These are phyloP conservation scores for Cladosporium sp. DNA, from an alignment of 2,329 filamentous ascomycete genomes.

Conservation along the genomic window DNA sequence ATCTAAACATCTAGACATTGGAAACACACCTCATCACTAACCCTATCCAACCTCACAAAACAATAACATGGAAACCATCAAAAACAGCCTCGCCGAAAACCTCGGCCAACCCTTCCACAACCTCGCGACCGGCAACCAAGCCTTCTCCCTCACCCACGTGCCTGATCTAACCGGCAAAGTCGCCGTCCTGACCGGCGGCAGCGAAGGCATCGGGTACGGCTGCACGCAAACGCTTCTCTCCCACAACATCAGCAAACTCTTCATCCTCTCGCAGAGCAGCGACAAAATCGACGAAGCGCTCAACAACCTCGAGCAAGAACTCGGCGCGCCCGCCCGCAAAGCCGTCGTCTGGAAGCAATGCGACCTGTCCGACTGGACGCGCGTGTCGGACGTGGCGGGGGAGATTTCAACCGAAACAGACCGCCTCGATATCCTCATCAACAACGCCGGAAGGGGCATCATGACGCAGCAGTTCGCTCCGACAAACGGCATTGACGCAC, in stretches of 20 bases:
- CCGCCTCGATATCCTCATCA: conserved; percentile 53
- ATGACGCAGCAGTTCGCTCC: conserved; percentile 59
- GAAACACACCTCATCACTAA: too few relatives aligned
- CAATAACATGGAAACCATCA: conserved; percentile 6
- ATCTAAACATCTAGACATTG: too few relatives aligned
- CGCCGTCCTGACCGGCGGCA: conserved; percentile 22
- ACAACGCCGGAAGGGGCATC: conserved; percentile 61
- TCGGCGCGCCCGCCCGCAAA: conserved; percentile 51
- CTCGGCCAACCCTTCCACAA: conserved; percentile 9
- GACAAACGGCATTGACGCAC: conserved; percentile 56
- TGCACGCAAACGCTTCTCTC: conserved; percentile 57
- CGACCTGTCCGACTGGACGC: conserved; percentile 56
- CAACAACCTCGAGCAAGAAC: conserved; percentile 49
- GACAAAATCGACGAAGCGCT: conserved; percentile 52
- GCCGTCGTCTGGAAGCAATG: conserved; percentile 55
- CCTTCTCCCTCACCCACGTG: conserved; percentile 15
- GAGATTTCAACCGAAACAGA: conserved; percentile 47
- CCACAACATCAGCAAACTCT: conserved; percentile 59
- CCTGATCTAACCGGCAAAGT: conserved; percentile 24
- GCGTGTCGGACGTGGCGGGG: conserved; percentile 39
- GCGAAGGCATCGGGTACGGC: conserved; percentile 60
- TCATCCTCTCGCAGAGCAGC: conserved; percentile 52
- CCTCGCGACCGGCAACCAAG: conserved; percentile 8
- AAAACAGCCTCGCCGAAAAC: conserved; percentile 12
- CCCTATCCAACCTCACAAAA: too few relatives aligned